Conservation (phyloP, 495 filamentous ascomycete species). For the Xylaria flabelliformis region DNA sequence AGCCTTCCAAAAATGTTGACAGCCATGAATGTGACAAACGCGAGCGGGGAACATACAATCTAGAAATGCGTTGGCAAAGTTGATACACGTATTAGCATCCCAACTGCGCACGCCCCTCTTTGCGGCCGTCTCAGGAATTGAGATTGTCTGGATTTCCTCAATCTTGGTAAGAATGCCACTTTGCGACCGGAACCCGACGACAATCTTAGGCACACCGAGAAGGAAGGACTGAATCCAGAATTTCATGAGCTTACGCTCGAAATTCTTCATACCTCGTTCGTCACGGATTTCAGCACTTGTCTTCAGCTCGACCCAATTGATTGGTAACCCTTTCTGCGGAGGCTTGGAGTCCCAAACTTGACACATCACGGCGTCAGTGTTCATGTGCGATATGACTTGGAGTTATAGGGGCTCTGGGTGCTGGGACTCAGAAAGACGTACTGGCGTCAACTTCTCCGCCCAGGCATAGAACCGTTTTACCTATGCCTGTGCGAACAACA, state of each 20-base stretch:
- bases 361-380: not conserved
- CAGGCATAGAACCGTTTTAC: constrained; percentile 70
- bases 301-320: constrained; percentile 95
- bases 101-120: constrained; percentile 68
- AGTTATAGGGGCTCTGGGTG: not conserved
- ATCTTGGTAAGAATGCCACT: constrained; percentile 73
- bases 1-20: constrained; percentile 20
- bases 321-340: constrained; percentile 63
- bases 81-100: constrained; percentile 92
- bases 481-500: constrained; percentile 85
- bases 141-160: constrained; percentile 78
- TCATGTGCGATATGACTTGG: not conserved
- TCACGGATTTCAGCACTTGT: constrained; percentile 74
- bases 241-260: constrained; percentile 88
- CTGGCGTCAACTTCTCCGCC: constrained; percentile 96
- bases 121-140: constrained; percentile 76
- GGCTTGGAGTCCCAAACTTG: constrained; percentile 89
- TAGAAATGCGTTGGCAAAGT: constrained; percentile 78
- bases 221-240: constrained; percentile 98
- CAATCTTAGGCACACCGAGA: constrained; percentile 87
- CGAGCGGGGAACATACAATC: constrained; percentile 61
- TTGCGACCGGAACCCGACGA: constrained; percentile 83
- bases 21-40: not conserved
- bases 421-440: constrained; percentile 45
- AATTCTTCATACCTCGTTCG: constrained; percentile 71